Evolutionary conservation across 371 early-diverging fungal species (phyloP).

Genomic region (Gilbertella persicaria): DNA sequence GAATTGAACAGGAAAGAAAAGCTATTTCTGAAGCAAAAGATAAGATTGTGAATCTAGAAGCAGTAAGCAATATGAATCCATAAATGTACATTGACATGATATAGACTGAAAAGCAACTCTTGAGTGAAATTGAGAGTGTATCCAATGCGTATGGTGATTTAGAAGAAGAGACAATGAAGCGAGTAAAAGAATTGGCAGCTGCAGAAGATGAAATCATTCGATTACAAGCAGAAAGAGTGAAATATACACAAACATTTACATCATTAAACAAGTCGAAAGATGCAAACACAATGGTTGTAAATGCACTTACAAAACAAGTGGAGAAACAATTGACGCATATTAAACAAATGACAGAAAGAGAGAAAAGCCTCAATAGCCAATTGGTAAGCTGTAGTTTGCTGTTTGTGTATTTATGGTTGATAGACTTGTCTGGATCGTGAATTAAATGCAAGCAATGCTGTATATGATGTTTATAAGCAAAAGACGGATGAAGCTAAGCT

Average conservation of each 20-base stretch:
- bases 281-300: constrained; percentile 33
- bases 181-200: constrained; percentile 67
- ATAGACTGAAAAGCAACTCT: constrained; percentile 59
- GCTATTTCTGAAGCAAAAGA: constrained; percentile 11
- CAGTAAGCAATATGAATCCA: constrained; percentile 10
- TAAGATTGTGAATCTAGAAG: constrained; percentile 14
- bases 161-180: constrained; percentile 77
- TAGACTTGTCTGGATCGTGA: constrained; percentile 29
- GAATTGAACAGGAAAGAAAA: constrained; percentile 22
- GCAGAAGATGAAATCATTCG: constrained; percentile 79
- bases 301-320: constrained; percentile 32
- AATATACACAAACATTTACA: constrained; percentile 47
- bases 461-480: constrained; percentile 43
- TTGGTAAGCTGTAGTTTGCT: constrained; percentile 25
- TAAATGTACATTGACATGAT: constrained; percentile 4
- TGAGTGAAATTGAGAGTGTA: constrained; percentile 80
- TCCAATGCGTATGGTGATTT: constrained; percentile 79
- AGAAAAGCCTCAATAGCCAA: constrained; percentile 30
- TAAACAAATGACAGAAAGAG: constrained; percentile 40
- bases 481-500: constrained; percentile 53
- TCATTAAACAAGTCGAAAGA: constrained; percentile 41
- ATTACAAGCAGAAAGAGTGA: constrained; percentile 65
- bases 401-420: neutral
- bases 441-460: constrained; percentile 43
- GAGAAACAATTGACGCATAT: constrained; percentile 49